A percentile compares a stretch with the other conserved stretches of the same genome.
phyloP scores from a whole-genome alignment of 1,139 yeast genomes.

The Taphrina betulina region DNA sequence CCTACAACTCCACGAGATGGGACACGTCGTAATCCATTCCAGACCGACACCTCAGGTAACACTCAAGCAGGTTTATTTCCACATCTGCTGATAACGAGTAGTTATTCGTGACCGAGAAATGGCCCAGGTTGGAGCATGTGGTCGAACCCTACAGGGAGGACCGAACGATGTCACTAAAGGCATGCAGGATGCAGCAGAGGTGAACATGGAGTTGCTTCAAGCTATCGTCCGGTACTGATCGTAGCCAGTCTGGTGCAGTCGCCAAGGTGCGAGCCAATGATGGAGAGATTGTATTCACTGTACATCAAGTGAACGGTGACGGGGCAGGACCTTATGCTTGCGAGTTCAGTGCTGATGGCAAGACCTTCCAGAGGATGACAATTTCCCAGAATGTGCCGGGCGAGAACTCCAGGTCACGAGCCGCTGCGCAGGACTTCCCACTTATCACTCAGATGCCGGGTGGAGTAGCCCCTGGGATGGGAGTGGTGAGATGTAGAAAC shows the following conservation, averaged over 20 bases:
- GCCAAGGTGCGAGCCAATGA: conserved; percentile 9
- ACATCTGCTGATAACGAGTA: no score
- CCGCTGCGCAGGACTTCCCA: conserved; percentile 20
- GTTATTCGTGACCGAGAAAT: conserved; percentile 4
- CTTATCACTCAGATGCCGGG: conserved; percentile 5
- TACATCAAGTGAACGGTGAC: conserved; percentile 30
- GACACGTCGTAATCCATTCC: conserved; percentile 8
- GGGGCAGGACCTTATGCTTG: conserved; percentile 27
- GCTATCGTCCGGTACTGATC: no score
- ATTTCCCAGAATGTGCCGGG: conserved; percentile 22
- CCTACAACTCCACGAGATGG: conserved; percentile 13
- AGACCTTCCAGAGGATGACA: conserved; percentile 3
- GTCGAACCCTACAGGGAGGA: conserved; percentile 5
- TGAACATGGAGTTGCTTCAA: no score
- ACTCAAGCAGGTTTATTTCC: neutral
- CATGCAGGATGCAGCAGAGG: conserved; percentile 6
- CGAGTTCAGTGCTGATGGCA: conserved; percentile 6
- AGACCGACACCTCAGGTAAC: conserved; percentile 9
- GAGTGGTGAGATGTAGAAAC: conserved; percentile 16
- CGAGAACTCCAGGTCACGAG: neutral
- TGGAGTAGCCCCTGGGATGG: conserved; percentile 9
- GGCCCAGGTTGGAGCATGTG: conserved; percentile 12
- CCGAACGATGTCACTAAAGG: conserved; percentile 10
- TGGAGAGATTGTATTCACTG: conserved; percentile 7
- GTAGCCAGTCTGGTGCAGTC: conserved; percentile 5